Evolutionary conservation across 495 filamentous ascomycete genomes (phyloP), one percentile per base, ranked within the genome.

Genomic region (Aspergillus incahuasiensis): DNA sequence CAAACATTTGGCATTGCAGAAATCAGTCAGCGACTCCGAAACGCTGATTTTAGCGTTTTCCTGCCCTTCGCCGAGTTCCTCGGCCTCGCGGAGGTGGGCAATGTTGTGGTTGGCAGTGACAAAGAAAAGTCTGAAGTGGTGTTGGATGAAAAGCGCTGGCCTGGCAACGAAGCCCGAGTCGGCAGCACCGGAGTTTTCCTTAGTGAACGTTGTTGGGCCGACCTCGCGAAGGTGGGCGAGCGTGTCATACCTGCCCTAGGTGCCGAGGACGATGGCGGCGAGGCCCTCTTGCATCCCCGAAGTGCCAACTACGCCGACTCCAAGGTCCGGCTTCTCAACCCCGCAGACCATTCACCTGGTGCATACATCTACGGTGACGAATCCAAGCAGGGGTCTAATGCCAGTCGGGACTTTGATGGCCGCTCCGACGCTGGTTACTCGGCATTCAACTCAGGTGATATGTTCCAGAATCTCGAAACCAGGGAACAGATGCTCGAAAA

Each of bases 391-490:
- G 85, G 84, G 0, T 96, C 95, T 65, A 96, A 96, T 62, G 86
- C 89, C 39, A 88, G 81, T 68, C 81, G 84, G 50, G 92, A 95
- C 50, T 69, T 91, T 39, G 94, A 98, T 64, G 76, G 85, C 2
- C 85, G 90, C 50, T 97, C 92, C 18, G 92, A 98, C 28, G 92
- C 92, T 5, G 92, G 90, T 3, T 89, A 79, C 1, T 95, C 89
- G 13, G 91, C 91, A 15, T 88, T 95, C 60, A 86, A 90, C 53
- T 87, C 83, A 46, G 92, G 94, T 15, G 92, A 98, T 66, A 96
- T 98, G 92, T 98, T 98, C 81, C 87, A 86, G 58, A 95, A 96
- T 58, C 78, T 97, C n/a, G 92, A 97, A 58, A 96, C 90, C 3
- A 81, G 87, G 50, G 86, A 95, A 68, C 87, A 94, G 68, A 91